phyloP scores from a whole-genome alignment of 345 rosid genomes.

The Salix brachista region DNA sequence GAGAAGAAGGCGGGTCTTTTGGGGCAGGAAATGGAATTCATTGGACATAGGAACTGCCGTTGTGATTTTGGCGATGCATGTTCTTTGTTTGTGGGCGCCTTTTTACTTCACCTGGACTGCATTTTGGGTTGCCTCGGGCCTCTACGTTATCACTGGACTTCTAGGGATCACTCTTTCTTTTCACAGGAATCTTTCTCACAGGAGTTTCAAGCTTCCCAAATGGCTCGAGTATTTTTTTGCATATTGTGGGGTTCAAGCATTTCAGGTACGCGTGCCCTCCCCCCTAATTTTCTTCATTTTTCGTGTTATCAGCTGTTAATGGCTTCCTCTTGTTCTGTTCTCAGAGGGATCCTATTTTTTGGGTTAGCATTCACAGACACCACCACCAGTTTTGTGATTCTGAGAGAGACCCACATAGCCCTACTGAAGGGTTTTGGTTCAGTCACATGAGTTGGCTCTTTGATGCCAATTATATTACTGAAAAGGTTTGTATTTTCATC shows the following conservation, averaged over 20 bases:
- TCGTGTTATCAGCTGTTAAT: neutral
- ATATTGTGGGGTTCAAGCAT: conserved; percentile 75
- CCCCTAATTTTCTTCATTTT: neutral
- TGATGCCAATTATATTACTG: conserved; percentile 43
- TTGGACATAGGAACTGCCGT: conserved; percentile 48
- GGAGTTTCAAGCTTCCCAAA: conserved; percentile 74
- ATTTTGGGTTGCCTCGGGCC: conserved; percentile 53
- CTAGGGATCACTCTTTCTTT: conserved; percentile 72
- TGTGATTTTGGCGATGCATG: conserved; percentile 55
- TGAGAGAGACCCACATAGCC: conserved; percentile 90
- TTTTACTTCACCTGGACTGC: conserved; percentile 75
- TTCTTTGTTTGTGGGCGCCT: conserved; percentile 67
- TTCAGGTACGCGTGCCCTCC: conserved; percentile 59
- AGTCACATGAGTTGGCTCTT: conserved; percentile 87
- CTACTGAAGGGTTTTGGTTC: conserved; percentile 88
- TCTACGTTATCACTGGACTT: conserved; percentile 62
- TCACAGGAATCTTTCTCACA: conserved; percentile 72
- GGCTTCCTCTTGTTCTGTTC: neutral
- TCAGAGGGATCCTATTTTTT: conserved; percentile 74
- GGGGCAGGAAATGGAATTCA: conserved; percentile 56
- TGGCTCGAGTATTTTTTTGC: conserved; percentile 88
- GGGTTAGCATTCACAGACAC: conserved; percentile 94
- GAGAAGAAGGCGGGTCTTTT: conserved; percentile 37
- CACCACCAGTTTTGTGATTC: conserved; percentile 86
- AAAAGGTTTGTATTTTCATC: conserved; percentile 44